These are phyloP conservation scores for Cutaneotrichosporon mucoides DNA, from an alignment of 1,284 basidiomycete species.

Conservation along the genomic window DNA sequence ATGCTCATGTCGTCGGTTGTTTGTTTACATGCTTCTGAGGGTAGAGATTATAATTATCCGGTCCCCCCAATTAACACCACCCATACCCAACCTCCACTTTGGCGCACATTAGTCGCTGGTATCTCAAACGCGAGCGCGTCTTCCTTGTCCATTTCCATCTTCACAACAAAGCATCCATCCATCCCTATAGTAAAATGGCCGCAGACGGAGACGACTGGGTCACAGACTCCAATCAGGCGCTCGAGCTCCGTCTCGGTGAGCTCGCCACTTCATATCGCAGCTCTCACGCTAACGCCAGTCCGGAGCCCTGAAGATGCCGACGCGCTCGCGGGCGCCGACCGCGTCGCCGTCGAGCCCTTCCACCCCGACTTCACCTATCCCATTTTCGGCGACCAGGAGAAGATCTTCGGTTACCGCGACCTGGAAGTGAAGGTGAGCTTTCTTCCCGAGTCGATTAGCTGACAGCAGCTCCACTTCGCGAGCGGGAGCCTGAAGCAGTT, in stretches of 20 bases:
- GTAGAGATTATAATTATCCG: neutral
- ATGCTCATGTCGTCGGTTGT: neutral
- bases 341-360: constrained; percentile 60
- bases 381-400: constrained; percentile 95
- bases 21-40: neutral
- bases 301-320: constrained; percentile 62
- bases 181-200: neutral
- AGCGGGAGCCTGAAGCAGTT: constrained; percentile 79
- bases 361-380: constrained; percentile 84
- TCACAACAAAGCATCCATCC: neutral
- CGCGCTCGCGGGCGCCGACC: constrained; percentile 52
- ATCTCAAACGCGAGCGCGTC: neutral
- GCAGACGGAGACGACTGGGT: constrained; percentile 35
- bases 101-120: neutral
- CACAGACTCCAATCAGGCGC: constrained; percentile 66
- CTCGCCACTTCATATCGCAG: neutral
- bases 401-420: constrained; percentile 88
- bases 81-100: constrained; percentile 1
- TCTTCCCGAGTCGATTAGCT: neutral
- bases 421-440: constrained; percentile 70
- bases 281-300: constrained; percentile 31
- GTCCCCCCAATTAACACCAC: neutral
- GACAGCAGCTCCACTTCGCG: constrained; percentile 66
- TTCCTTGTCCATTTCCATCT: neutral
- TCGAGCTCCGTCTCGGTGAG: constrained; percentile 67